Evolutionary conservation across 2,329 filamentous ascomycete species (phyloP), one percentile per base, ranked within the genome.

Genomic region (Colletotrichum cereale): DNA sequence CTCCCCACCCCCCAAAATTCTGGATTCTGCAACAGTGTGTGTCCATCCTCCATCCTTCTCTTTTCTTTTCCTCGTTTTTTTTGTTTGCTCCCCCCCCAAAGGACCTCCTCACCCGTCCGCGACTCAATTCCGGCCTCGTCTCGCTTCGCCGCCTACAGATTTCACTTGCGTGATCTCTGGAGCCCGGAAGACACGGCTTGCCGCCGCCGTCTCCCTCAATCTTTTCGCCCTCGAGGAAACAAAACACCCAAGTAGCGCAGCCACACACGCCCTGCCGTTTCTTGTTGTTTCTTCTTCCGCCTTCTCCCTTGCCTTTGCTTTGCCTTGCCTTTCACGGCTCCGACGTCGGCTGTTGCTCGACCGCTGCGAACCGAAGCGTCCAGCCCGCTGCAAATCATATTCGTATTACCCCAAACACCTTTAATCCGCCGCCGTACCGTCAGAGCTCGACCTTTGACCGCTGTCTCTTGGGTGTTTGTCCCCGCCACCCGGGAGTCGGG

Each of bases 401-500:
- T 34, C 62, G 52, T 67, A 55, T 31, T 71, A 70, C 67, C 67
- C 67, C 67, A 66, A 70, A 50, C 56, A 52, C 6, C 64, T 53
- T 24, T 36, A 47, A 47, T 21, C 34, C 40, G 38, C 26, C 38
- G 40, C 58, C 48, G 31, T 50, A 40, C 52, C 55, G 26, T 44
- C 44, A 53, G 52, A 64, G 57, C 58, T 73, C 69, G 40, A 62
- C 66, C 36, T 36, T 38, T 61, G 66, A 66, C 61, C 57, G 34
- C 50, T 62, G 60, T 62, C 66, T 73, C 66, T 73, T 73, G n/a
- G 42, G 40, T 38, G 62, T 47, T 53, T 64, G 52, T 65, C 65
- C 69, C 67, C 72, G 64, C 61, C 64, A 66, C 55, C 47, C 48
- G 60, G 65, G 62, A 72, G 64, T 68, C n/a, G 44, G 60, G 69